Conservation (phyloP, 441 rosid genomes). For the Rhodomyrtus psidioides region DNA sequence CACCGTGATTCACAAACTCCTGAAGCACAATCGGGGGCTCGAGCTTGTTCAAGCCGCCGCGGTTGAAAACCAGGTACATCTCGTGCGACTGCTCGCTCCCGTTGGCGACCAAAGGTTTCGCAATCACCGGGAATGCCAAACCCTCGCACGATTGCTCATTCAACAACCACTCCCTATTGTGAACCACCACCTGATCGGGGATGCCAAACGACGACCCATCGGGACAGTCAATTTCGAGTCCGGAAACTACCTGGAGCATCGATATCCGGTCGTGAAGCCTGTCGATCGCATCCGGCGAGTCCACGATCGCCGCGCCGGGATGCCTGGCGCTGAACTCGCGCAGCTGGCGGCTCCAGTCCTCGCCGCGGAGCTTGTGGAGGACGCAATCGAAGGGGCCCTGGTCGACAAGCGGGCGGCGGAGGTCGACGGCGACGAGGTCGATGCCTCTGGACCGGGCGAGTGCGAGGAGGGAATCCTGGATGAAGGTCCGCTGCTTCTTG, state of each 20-base stretch:
- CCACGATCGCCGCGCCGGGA: slow-evolving; percentile 45
- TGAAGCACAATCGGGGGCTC: slow-evolving; percentile 64
- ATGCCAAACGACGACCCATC: slow-evolving; percentile 24
- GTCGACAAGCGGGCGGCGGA: slow-evolving; percentile 29
- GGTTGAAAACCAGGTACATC: slow-evolving; percentile 47
- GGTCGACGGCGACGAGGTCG: slow-evolving; percentile 46
- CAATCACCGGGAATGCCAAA: slow-evolving; percentile 55
- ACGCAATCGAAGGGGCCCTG: slow-evolving; percentile 73
- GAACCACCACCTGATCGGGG: slow-evolving; percentile 45
- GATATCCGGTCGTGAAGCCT: slow-evolving; percentile 43
- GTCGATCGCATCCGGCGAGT: slow-evolving; percentile 42
- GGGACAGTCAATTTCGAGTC: slow-evolving; percentile 19
- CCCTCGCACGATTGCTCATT: slow-evolving; percentile 25
- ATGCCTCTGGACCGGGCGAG: slow-evolving; percentile 35
- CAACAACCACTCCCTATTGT: slow-evolving; percentile 24
- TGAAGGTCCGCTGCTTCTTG: slow-evolving; percentile 40
- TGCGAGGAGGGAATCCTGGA: slow-evolving; percentile 37
- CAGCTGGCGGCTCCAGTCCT: slow-evolving; percentile 39
- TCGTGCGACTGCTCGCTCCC: slow-evolving; percentile 62
- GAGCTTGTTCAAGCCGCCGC: slow-evolving; percentile 39
- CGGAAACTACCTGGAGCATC: slow-evolving; percentile 59
- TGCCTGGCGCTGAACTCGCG: slow-evolving; percentile 15
- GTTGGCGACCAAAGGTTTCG: slow-evolving; percentile 69
- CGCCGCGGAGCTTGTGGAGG: slow-evolving; percentile 51
- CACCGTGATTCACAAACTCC: slow-evolving; percentile 73